Conservation (phyloP, 371 early-diverging fungal genomes). For the Haplosporangium sp. region DNA sequence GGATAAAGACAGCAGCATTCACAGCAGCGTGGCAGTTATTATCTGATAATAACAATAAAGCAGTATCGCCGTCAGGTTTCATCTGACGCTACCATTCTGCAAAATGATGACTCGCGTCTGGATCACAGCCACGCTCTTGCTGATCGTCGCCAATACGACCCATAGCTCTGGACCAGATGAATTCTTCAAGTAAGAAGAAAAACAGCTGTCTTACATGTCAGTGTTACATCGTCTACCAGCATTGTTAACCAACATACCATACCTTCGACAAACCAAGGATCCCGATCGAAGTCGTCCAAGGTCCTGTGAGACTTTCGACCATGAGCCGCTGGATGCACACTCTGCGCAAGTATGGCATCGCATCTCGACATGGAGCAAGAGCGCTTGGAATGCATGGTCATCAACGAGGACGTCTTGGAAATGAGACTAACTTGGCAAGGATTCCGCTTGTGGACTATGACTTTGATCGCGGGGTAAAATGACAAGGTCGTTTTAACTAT, state of each 20-base stretch:
- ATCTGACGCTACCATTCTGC: not conserved
- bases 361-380: not conserved
- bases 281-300: conserved; percentile 19
- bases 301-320: conserved; percentile 22
- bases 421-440: conserved; percentile 20
- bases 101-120: conserved; percentile 22
- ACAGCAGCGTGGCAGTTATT: too few relatives aligned
- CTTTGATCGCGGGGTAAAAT: conserved; percentile 50
- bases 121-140: conserved; percentile 18
- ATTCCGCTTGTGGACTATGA: conserved; percentile 38
- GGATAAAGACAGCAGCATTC: too few relatives aligned
- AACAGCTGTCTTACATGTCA: not conserved
- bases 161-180: conserved; percentile 5
- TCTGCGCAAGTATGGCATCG: conserved; percentile 37
- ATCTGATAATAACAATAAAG: too few relatives aligned
- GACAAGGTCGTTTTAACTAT: not conserved
- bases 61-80: not conserved
- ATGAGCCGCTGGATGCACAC: conserved; percentile 36
- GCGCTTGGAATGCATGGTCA: conserved; percentile 2
- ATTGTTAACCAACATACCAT: not conserved
- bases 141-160: conserved; percentile 2
- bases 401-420: conserved; percentile 9
- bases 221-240: not conserved
- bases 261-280: conserved; percentile 2
- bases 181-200: conserved; percentile 25